Conservation (phyloP, 1,284 basidiomycete species). For the Phellopilus nigrolimitatus region DNA sequence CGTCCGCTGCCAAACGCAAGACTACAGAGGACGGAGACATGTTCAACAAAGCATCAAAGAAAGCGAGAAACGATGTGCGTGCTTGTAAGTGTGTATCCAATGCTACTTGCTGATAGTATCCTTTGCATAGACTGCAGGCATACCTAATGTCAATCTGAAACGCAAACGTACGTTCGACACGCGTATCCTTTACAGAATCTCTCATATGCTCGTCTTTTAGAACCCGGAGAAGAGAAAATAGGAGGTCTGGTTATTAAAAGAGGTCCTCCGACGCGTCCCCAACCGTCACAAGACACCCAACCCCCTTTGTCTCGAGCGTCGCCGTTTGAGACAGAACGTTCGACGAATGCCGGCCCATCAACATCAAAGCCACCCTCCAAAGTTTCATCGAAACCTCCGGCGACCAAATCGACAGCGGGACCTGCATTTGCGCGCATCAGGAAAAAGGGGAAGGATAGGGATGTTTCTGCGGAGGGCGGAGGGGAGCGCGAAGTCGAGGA, state of each 20-base stretch:
- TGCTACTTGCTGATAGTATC: constrained; percentile 24
- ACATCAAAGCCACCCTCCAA: not conserved
- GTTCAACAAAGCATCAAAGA: constrained; percentile 44
- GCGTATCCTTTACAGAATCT: constrained; percentile 23
- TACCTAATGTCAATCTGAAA: constrained; percentile 29
- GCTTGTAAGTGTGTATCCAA: not conserved
- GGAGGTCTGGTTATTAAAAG: constrained; percentile 63
- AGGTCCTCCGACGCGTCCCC: constrained; percentile 36
- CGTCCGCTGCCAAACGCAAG: constrained; percentile 44
- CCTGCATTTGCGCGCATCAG: constrained; percentile 23
- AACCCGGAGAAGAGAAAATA: constrained; percentile 56
- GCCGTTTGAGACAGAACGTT: constrained; percentile 8
- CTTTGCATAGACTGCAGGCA: constrained; percentile 3
- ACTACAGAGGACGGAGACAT: constrained; percentile 45
- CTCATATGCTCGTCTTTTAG: constrained; percentile 23
- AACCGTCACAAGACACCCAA: constrained; percentile 30
- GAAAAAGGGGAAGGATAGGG: constrained; percentile 31
- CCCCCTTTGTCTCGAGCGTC: constrained; percentile 25
- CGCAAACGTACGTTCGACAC: constrained; percentile 43
- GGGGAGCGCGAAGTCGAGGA: constrained; percentile 43
- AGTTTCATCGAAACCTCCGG: constrained; percentile 25
- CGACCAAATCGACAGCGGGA: constrained; percentile 23
- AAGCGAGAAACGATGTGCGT: constrained; percentile 49
- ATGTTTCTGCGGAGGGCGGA: constrained; percentile 28
- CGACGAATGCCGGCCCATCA: constrained; percentile 1